Base-by-base conservation (phyloP, 2,329 filamentous ascomycete genomes). In the Trichoderma harzianum region DNA sequence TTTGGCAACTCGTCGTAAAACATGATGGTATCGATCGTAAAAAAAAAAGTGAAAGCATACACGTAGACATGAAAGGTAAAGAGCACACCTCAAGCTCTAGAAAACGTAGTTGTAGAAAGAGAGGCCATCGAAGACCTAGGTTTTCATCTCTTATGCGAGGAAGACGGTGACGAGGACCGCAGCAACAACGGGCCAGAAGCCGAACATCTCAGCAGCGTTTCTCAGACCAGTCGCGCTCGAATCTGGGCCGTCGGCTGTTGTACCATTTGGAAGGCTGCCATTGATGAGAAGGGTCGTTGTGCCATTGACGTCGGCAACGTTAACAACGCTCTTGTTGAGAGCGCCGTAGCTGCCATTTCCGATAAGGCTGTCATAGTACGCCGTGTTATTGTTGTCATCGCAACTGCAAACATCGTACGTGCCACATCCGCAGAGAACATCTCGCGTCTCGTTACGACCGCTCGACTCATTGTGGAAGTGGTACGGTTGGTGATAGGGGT, bases 201-300 rank as follows among this genome's bases (percentile, higher is more conserved):
- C 87, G 5, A 82, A 78, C 1, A 81, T 75, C 72, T 84, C 77
- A 3, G 82, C 76, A 53, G 85, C 67, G 2, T 75, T 75, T 14
- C 74, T 75, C 73, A 83, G 73, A 34, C 80, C 77, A 3, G 73
- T 74, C 24, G 75, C 82, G n/a, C 80, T 82, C 24, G 74, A 79
- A 51, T 77, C 76, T 78, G 62, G 81, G 2, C 72, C 76, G 53
- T 76, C 78, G 16, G 73, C 84, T 0, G 88, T 90, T 0, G 90
- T 92, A 63, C 88, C 89, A 75, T 92, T 91, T 34, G 90, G 88
- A 4, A 95, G 82, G 0, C 91, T 92, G n/a, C 93, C 93, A 78
- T 94, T 94, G 78, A 95, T 82, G 34, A 93, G 83, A 47, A 96
- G 86, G 1, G 88, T 91, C 73, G 86, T 68, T 85, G 81, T 47